A percentile compares a stretch with the other conserved stretches of the same genome.
Evolutionary conservation across 2,329 filamentous ascomycete species (phyloP).

Genomic region (Xylogone sp.): DNA sequence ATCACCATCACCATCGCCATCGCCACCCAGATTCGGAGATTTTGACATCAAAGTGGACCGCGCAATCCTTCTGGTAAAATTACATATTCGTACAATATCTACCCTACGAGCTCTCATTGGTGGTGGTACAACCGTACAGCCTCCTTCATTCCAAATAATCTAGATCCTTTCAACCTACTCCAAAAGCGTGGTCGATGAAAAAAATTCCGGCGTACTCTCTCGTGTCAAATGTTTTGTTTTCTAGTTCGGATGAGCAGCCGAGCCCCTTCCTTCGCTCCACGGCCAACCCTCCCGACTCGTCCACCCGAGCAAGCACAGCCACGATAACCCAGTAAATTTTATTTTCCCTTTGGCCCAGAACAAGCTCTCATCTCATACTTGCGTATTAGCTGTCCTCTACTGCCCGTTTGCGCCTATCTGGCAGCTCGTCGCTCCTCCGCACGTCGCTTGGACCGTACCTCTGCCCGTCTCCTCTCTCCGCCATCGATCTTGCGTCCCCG

Average conservation of each 20-base stretch:
- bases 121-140: background rate
- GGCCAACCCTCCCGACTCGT: background rate
- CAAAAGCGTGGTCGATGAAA: no score
- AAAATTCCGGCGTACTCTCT: background rate
- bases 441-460: constrained; percentile 83
- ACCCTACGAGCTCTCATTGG: background rate
- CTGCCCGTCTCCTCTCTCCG: constrained; percentile 83
- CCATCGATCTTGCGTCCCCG: constrained; percentile 91
- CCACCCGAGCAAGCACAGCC: background rate
- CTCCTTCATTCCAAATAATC: no score
- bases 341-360: no score
- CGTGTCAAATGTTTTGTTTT: no score
- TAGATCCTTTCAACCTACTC: no score
- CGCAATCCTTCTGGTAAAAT: no score
- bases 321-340: constrained; percentile 21
- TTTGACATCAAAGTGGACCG: no score
- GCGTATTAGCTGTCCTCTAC: no score
- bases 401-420: constrained; percentile 27
- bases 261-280: background rate
- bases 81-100: background rate
- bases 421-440: constrained; percentile 58
- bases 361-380: no score
- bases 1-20: no score
- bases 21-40: no score
- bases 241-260: background rate